A percentile compares a stretch with the other conserved stretches of the same genome.
Evolutionary conservation across 495 filamentous ascomycete species (phyloP).

Genomic region (Pyrenula aspistea): DNA sequence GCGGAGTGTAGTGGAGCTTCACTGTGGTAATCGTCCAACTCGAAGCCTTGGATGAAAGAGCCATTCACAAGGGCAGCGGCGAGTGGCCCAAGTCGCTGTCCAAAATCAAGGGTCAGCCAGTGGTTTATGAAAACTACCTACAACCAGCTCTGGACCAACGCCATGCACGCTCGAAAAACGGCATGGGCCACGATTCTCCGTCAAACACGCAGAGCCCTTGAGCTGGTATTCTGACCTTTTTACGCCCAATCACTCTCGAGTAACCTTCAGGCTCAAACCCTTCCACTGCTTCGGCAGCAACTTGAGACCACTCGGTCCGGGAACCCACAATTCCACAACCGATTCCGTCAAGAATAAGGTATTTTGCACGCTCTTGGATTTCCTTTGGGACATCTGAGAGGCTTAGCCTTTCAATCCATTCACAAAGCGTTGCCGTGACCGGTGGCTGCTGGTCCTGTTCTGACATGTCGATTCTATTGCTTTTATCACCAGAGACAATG

Average conservation of each 20-base stretch:
- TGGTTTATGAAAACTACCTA: neutral
- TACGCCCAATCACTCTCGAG: conserved; percentile 18
- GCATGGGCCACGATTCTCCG: neutral
- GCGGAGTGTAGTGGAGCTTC: conserved; percentile 8
- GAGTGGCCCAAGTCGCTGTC: conserved; percentile 10
- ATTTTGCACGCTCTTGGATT: conserved; percentile 17
- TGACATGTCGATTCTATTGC: too few relatives aligned
- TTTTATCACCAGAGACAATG: too few relatives aligned
- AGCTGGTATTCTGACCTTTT: conserved; percentile 7
- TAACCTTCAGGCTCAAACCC: conserved; percentile 20
- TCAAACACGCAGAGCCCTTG: neutral
- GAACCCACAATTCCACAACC: conserved; percentile 27
- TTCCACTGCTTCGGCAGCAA: conserved; percentile 19
- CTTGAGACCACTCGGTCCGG: conserved; percentile 26
- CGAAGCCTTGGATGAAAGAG: conserved; percentile 26
- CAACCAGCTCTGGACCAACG: neutral
- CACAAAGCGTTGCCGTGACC: neutral
- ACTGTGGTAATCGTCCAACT: conserved; percentile 21
- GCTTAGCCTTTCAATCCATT: neutral
- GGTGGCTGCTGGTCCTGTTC: neutral
- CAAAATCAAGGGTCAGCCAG: neutral
- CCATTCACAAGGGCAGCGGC: conserved; percentile 25
- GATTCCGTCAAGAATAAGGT: conserved; percentile 33
- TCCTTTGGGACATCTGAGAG: neutral
- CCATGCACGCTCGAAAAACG: neutral